These are phyloP conservation scores for Botrytis tulipae DNA, from an alignment of 2,329 filamentous ascomycete species.

Conservation along the genomic window DNA sequence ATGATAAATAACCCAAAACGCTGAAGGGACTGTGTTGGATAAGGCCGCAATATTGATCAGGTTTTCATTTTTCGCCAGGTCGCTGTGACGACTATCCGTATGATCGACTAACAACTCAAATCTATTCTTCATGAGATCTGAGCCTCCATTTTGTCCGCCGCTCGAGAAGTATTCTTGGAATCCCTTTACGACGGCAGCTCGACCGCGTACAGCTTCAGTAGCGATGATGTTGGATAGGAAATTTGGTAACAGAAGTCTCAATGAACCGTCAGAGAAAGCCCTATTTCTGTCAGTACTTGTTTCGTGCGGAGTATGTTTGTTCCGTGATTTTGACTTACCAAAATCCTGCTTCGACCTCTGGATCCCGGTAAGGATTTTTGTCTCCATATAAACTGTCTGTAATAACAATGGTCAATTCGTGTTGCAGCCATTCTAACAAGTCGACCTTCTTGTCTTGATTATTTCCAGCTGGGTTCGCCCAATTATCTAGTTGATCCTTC, in stretches of 20 bases:
- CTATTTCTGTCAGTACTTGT: not conserved
- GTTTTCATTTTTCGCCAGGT: constrained; percentile 7
- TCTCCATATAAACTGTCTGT: constrained; percentile 18
- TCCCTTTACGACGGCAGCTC: not conserved
- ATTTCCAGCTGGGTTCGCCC: not conserved
- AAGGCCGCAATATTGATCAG: constrained; percentile 5
- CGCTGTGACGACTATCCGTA: not conserved
- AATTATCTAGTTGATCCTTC: not conserved
- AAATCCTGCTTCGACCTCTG: constrained; percentile 15
- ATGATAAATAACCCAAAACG: constrained; percentile 13
- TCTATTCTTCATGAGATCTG: constrained; percentile 5
- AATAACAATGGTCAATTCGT: constrained; percentile 8
- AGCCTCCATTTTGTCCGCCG: not conserved
- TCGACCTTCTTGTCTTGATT: not conserved
- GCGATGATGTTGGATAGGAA: not conserved
- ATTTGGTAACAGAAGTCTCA: constrained; percentile 6
- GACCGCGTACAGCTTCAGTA: constrained; percentile 3
- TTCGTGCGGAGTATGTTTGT: no score
- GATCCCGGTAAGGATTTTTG: constrained; percentile 12
- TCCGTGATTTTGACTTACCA: not conserved
- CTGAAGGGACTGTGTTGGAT: constrained; percentile 10
- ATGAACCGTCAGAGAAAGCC: constrained; percentile 5
- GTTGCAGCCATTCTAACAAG: constrained; percentile 10
- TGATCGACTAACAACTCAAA: not conserved
- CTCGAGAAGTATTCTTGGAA: constrained; percentile 5